Base-by-base conservation (phyloP, 2,329 filamentous ascomycete species). In the Dactylella cylindrospora region DNA sequence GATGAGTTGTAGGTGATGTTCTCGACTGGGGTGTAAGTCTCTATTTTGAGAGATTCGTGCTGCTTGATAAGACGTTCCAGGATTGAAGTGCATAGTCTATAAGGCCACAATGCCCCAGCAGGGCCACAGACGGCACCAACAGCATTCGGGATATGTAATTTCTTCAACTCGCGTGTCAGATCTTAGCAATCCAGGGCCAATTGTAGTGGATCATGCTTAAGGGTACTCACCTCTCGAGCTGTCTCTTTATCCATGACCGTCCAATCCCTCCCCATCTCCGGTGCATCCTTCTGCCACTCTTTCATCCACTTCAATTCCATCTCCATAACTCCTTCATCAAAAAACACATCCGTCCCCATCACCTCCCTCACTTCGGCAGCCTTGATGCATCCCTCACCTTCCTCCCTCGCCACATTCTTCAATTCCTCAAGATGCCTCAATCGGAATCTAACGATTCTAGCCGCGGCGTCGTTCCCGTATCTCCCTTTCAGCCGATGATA, bases 21-120 rank as follows among this genome's bases (percentile, higher is more conserved):
- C 6, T 78, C 55, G 12, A 68, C 69, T 0, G 71, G 67, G 5
- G 67, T 67, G 45, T 55, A 61, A 5, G 66, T 64, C 38, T 69
- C 66, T 36, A 67, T 59, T 3, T 52, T 49, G 17, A 68, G 59
- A 7, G 15, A 54, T 9, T 64, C 61, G 45, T 72, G 74, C 0
- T 68, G 68, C 9, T 66, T 57, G 6, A 77, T 66, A 8, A 80
- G 68, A 23, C 72, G 68, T 26, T 73, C 70, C 74, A 77, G 78
- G 6, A 78, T 67, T 2, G 72, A 70, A 3, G 75, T 76, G 5
- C 80, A 73, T 7, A 81, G 73, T 9, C 76, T 72, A 52, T 77
- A 80, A 0, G 79, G 77, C 74, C 76, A 80, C 1, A 80, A 69
- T 8, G 77, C 76, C 2, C 77, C 78, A 7, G 77, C 77, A 1